A percentile compares a stretch with the other conserved stretches of the same genome.
Conservation (phyloP, 306 rosid species). For the Glycine tomentella region DNA sequence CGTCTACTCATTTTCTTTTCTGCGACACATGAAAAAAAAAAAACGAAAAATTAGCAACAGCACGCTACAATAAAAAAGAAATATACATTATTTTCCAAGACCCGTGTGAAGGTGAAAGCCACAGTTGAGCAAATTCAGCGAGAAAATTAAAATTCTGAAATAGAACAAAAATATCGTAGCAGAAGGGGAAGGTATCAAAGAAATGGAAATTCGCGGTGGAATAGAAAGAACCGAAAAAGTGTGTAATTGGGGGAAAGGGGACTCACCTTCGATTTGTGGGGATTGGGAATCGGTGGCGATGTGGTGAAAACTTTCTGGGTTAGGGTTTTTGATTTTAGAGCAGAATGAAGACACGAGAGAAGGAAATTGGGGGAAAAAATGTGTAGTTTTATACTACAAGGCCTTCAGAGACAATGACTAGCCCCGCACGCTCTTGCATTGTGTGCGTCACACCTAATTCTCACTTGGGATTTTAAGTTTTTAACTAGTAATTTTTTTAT, state of each 20-base stretch:
- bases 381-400: neutral
- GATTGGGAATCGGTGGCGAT: constrained; percentile 45
- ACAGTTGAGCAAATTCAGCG: neutral
- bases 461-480: neutral
- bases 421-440: neutral
- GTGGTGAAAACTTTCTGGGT: neutral
- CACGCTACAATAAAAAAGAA: neutral
- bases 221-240: neutral
- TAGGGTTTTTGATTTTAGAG: constrained; percentile 49
- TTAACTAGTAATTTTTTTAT: no score
- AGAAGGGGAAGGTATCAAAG: neutral
- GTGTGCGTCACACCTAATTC: constrained; percentile 19
- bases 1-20: constrained; percentile 83
- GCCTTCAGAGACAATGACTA: neutral
- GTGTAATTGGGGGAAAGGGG: neutral
- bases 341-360: neutral
- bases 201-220: neutral
- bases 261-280: constrained; percentile 50
- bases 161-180: neutral
- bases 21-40: constrained; percentile 13
- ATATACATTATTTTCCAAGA: neutral
- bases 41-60: neutral
- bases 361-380: neutral
- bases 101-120: neutral
- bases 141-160: neutral